Evolutionary conservation across 805 yeast genomes (phyloP).

Genomic region (Cyberlindnera japonica): DNA sequence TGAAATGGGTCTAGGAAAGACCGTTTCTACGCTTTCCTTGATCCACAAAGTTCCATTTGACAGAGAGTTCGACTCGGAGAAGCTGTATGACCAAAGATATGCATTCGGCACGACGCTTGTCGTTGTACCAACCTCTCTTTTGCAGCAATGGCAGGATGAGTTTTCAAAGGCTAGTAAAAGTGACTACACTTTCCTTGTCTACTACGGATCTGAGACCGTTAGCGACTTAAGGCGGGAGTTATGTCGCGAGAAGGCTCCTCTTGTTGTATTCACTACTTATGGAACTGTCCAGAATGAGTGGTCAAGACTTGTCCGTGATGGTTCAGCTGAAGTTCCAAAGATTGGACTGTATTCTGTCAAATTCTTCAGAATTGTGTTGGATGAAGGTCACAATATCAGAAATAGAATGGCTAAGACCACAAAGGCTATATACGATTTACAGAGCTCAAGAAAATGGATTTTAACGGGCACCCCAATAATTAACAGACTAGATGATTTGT

Average conservation of each 20-base stretch:
- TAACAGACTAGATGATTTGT: slow-evolving; percentile 82
- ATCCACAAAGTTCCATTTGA: slow-evolving; percentile 64
- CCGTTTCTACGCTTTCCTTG: slow-evolving; percentile 76
- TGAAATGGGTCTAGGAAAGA: slow-evolving; percentile 96
- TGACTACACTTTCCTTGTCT: slow-evolving; percentile 48
- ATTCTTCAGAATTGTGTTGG: slow-evolving; percentile 74
- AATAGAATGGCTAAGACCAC: slow-evolving; percentile 78
- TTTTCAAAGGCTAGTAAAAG: slow-evolving; percentile 55
- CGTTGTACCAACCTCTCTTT: slow-evolving; percentile 84
- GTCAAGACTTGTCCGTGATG: slow-evolving; percentile 36
- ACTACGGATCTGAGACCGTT: slow-evolving; percentile 67
- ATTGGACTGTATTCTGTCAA: slow-evolving; percentile 67
- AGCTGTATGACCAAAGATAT: slow-evolving; percentile 33
- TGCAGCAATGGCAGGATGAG: slow-evolving; percentile 91
- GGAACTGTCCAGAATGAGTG: slow-evolving; percentile 83
- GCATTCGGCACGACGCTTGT: slow-evolving; percentile 73
- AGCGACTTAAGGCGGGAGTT: slow-evolving; percentile 44
- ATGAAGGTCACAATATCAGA: slow-evolving; percentile 88
- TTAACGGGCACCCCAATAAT: slow-evolving; percentile 93
- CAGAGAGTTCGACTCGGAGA: slow-evolving; percentile 14
- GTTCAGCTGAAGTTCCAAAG: slow-evolving; percentile 20
- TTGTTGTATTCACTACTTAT: slow-evolving; percentile 77
- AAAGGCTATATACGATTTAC: slow-evolving; percentile 66
- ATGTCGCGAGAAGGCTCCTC: slow-evolving; percentile 50
- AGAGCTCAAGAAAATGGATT: slow-evolving; percentile 71